Conservation (phyloP, 148 eudicot genomes). For the Camellia granthamiana region DNA sequence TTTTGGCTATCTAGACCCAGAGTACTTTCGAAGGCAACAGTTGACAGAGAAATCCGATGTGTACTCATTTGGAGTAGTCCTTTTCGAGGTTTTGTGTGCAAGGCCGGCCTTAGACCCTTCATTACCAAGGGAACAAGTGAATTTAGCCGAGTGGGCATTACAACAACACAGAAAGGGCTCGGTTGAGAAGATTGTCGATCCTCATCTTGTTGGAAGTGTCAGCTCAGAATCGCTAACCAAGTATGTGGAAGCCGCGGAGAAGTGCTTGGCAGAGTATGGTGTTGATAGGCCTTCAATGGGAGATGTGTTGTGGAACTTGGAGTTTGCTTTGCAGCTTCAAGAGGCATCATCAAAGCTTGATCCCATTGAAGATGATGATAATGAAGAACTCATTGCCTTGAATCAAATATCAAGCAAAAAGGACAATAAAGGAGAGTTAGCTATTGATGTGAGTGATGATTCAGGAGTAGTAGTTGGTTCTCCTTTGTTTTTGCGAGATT, state of each 20-base stretch:
- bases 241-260: constrained; percentile 62
- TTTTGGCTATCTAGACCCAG: constrained; percentile 65
- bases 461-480: constrained; percentile 33
- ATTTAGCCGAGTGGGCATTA: constrained; percentile 71
- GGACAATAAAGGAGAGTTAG: constrained; percentile 5
- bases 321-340: constrained; percentile 63
- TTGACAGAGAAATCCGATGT: constrained; percentile 66
- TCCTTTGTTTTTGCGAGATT: constrained; percentile 42
- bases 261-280: constrained; percentile 60
- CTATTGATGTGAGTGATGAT: constrained; percentile 26
- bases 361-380: constrained; percentile 26
- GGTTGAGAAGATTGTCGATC: constrained; percentile 47
- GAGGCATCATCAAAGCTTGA: constrained; percentile 40
- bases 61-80: constrained; percentile 65
- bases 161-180: constrained; percentile 45
- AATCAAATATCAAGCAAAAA: constrained; percentile 12
- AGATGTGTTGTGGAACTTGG: constrained; percentile 66
- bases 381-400: constrained; percentile 28
- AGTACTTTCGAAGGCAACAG: constrained; percentile 62
- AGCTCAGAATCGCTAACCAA: constrained; percentile 41
- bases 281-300: constrained; percentile 73
- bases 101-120: constrained; percentile 64
- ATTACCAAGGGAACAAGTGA: constrained; percentile 56
- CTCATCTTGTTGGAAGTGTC: constrained; percentile 40
- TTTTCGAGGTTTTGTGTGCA: constrained; percentile 52